phyloP scores from a whole-genome alignment of 805 yeast species.

The Kuraishia cidri region DNA sequence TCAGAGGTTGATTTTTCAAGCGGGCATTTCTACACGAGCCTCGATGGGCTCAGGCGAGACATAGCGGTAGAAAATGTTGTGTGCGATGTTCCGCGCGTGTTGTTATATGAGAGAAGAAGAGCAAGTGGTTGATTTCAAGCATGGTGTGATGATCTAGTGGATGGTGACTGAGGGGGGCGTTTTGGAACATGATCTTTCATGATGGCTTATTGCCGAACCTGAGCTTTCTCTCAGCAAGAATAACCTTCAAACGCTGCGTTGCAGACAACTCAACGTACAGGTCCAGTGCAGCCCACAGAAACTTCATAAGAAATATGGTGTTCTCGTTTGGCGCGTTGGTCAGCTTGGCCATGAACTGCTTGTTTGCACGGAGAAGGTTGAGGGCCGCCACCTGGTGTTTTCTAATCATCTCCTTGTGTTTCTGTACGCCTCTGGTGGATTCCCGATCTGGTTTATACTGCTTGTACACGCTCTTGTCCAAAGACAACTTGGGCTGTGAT shows the following conservation, averaged over 20 bases:
- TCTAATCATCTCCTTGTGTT: neutral
- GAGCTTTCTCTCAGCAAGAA: neutral
- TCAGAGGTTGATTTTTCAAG: too few relatives aligned
- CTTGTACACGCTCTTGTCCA: too few relatives aligned
- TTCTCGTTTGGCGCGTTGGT: neutral
- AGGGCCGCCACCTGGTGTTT: neutral
- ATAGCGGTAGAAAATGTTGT: too few relatives aligned
- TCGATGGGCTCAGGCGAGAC: too few relatives aligned
- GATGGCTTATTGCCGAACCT: neutral
- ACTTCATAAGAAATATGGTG: neutral
- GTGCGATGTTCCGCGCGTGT: too few relatives aligned
- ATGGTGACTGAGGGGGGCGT: too few relatives aligned
- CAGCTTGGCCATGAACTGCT: neutral
- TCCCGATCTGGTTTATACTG: too few relatives aligned
- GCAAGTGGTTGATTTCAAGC: too few relatives aligned
- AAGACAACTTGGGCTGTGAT: too few relatives aligned
- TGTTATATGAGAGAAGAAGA: too few relatives aligned
- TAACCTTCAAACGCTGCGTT: neutral
- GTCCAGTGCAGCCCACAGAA: neutral
- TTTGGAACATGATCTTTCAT: neutral
- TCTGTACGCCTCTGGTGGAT: neutral
- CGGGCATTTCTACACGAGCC: too few relatives aligned
- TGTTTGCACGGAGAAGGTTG: neutral
- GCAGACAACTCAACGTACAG: neutral
- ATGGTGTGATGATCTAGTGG: too few relatives aligned